phyloP scores from a whole-genome alignment of 2,329 filamentous ascomycete genomes.

The Albophoma yamanashiensis region DNA sequence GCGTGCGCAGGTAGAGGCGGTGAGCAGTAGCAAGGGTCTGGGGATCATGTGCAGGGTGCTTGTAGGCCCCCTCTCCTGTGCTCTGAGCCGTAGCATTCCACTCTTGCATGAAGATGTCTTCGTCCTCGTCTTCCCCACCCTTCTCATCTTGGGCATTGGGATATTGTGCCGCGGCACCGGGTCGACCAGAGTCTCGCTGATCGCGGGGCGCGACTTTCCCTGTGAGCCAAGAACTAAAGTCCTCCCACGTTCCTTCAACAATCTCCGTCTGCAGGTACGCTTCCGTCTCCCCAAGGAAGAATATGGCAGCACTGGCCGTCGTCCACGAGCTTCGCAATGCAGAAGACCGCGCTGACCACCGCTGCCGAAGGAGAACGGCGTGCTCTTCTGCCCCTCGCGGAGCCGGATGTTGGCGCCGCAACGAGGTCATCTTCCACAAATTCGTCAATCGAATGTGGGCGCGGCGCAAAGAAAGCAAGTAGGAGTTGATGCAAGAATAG shows the following conservation, averaged over 20 bases:
- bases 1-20: slow-evolving; percentile 58
- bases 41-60: slow-evolving; percentile 53
- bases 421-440: slow-evolving; percentile 74
- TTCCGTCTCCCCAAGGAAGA: slow-evolving; percentile 80
- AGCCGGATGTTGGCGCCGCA: slow-evolving; percentile 67
- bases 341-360: slow-evolving; percentile 50
- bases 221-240: slow-evolving; percentile 67
- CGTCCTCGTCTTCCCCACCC: not conserved
- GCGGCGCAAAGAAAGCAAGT: slow-evolving; percentile 74
- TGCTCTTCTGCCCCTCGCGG: slow-evolving; percentile 51
- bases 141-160: not conserved
- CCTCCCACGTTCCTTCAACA: slow-evolving; percentile 68
- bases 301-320: slow-evolving; percentile 75
- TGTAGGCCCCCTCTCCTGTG: not conserved
- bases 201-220: slow-evolving; percentile 24
- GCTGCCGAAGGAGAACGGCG: slow-evolving; percentile 50
- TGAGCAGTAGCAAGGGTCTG: slow-evolving; percentile 77
- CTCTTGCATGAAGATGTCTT: not conserved
- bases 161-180: slow-evolving; percentile 11
- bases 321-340: slow-evolving; percentile 82
- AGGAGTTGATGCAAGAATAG: slow-evolving; percentile 80
- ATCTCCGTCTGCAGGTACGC: slow-evolving; percentile 86
- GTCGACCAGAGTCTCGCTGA: slow-evolving; percentile 8
- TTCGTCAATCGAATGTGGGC: slow-evolving; percentile 77
- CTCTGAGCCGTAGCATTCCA: not conserved